phyloP scores from a whole-genome alignment of 345 rosid genomes.

The Citrus medica region DNA sequence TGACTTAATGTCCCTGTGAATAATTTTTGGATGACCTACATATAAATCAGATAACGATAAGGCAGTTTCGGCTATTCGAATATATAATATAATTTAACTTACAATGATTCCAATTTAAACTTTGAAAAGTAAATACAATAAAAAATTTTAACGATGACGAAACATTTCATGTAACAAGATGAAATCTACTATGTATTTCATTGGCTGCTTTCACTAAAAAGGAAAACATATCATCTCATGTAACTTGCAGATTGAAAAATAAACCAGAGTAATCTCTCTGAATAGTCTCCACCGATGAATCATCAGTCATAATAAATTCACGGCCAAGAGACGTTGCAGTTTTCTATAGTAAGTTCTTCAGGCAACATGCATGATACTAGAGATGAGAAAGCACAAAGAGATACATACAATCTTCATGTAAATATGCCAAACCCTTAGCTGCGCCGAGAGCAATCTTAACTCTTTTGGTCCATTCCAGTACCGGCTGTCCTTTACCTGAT shows the following conservation, averaged over 20 bases:
- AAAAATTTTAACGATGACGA: not conserved
- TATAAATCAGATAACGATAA: conserved; percentile 7
- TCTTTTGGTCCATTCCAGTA: conserved; percentile 81
- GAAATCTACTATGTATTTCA: not conserved
- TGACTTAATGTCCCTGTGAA: conserved; percentile 92
- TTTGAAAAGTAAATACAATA: not conserved
- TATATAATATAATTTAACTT: not conserved
- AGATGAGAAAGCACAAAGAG: not conserved
- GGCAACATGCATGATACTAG: not conserved
- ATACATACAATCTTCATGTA: conserved; percentile 94
- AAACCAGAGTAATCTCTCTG: not conserved
- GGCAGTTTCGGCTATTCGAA: not conserved
- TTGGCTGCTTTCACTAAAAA: not conserved
- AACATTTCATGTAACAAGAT: not conserved
- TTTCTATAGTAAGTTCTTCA: not conserved
- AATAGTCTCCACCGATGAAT: not conserved
- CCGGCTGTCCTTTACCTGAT: conserved; percentile 51
- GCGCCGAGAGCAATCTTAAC: conserved; percentile 86
- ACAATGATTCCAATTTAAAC: not conserved
- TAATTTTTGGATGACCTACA: conserved; percentile 88
- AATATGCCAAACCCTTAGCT: conserved; percentile 96
- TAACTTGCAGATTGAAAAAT: not conserved
- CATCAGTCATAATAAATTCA: not conserved
- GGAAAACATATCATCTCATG: not conserved
- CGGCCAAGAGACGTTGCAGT: not conserved